Evolutionary conservation across 2,329 filamentous ascomycete genomes (phyloP).

Genomic region (Sporothrix brunneoviolacea): DNA sequence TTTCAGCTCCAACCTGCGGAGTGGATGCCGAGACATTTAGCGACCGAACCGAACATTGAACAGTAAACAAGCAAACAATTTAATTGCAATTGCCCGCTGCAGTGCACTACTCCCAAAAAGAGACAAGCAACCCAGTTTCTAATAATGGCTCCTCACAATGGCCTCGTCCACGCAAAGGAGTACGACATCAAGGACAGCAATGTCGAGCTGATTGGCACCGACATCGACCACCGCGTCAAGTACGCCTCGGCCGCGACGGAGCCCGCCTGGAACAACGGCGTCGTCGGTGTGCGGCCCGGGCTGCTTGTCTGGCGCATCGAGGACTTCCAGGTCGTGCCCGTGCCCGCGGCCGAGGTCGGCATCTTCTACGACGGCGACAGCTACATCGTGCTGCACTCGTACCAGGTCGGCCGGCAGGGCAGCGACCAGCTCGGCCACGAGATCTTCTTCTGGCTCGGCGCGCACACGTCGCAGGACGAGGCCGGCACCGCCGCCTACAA

Average conservation of each 20-base stretch:
- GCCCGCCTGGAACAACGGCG: slow-evolving; percentile 59
- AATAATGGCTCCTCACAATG: slow-evolving; percentile 53
- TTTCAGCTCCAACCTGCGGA: neutral
- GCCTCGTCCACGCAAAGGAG: slow-evolving; percentile 55
- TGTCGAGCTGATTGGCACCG: slow-evolving; percentile 56
- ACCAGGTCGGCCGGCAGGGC: slow-evolving; percentile 23
- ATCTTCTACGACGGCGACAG: slow-evolving; percentile 62
- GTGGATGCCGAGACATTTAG: no score
- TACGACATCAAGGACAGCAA: slow-evolving; percentile 65
- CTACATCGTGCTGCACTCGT: slow-evolving; percentile 58
- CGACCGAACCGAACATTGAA: no score
- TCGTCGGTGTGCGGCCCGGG: slow-evolving; percentile 45
- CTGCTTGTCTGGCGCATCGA: slow-evolving; percentile 62
- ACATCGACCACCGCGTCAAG: slow-evolving; percentile 62
- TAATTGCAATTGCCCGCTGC: neutral
- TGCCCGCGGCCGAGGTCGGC: slow-evolving; percentile 50
- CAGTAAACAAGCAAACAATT: no score
- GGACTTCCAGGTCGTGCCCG: slow-evolving; percentile 56
- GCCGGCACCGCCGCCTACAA: slow-evolving; percentile 64
- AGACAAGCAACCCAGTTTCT: neutral
- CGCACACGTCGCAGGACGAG: slow-evolving; percentile 60
- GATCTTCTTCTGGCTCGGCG: slow-evolving; percentile 65
- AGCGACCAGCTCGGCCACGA: slow-evolving; percentile 45
- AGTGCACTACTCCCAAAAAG: neutral
- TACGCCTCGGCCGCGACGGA: slow-evolving; percentile 59